Base-by-base conservation (phyloP, 192 early-diverging fungal genomes). In the Diversispora eburnea region DNA sequence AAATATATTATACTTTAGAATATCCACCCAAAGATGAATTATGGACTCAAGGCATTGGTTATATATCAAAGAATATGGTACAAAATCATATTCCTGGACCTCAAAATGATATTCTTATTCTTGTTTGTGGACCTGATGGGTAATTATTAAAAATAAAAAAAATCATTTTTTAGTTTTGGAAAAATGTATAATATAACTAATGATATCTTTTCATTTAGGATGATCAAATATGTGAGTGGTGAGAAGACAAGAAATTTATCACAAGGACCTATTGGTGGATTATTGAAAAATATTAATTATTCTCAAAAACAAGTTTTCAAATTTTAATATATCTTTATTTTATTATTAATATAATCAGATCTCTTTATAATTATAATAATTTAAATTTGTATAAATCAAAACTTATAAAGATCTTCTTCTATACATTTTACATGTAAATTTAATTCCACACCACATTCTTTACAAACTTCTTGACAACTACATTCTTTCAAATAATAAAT, bases 191-290 rank as follows among this genome's bases (percentile, higher is more conserved):
- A 39, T 79, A n/a, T 75, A 77, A 84, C 3, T 39, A 66, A 48
- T 84, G 82, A 77, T 78, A 79, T n/a, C 75, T 73, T n/a, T 75
- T 82, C 64, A 76, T 64, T 57, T 76, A 86, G 79, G 39, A 90
- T 94, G 87, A 81, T 94, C 78, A 85, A 82, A 67, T 54, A 81
- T 8, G 69, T 95, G 60, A 87, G 89, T 76, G 96, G 96, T 13
- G 60, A 80, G 62, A 98, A 98, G 87, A 89, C 86, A 7, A 84
- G 84, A 42, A 91, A 94, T 78, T 91, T 80, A 67, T 87, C 86
- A 25, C 96, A 97, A 81, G 96, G 96, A 46, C 85, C 88, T 22
- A 76, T 98, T 54, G 80, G 79, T 25, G 96, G 96, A 59, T 81
- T 93, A n/a, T 83, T 98, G 49, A 89, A 91, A 86, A 84, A 90